phyloP scores from a whole-genome alignment of 2,329 filamentous ascomycete genomes.

The Fusarium protoensiforme region DNA sequence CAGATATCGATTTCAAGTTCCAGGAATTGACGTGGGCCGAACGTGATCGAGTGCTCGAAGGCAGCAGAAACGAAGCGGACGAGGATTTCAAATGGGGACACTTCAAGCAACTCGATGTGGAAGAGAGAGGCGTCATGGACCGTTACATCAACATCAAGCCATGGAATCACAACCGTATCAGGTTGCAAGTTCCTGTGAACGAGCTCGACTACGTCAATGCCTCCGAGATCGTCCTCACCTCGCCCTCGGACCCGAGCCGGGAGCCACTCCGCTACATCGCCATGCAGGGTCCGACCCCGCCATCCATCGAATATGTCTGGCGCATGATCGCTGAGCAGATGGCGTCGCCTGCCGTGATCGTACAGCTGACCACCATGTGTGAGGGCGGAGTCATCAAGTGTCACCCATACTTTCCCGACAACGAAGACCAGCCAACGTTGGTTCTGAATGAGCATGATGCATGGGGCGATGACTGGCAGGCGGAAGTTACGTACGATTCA shows the following conservation, averaged over 20 bases:
- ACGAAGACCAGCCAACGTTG: slow-evolving; percentile 62
- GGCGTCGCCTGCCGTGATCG: slow-evolving; percentile 79
- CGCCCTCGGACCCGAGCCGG: slow-evolving; percentile 51
- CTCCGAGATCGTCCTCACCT: slow-evolving; percentile 72
- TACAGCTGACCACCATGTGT: slow-evolving; percentile 93
- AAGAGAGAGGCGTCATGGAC: slow-evolving; percentile 65
- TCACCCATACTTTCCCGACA: slow-evolving; percentile 83
- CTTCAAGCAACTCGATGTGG: slow-evolving; percentile 48
- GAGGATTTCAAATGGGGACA: slow-evolving; percentile 49
- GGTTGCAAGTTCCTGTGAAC: slow-evolving; percentile 79
- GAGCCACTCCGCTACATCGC: slow-evolving; percentile 79
- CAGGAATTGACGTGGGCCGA: slow-evolving; percentile 66
- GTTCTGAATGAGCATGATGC: slow-evolving; percentile 72
- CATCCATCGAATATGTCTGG: slow-evolving; percentile 86
- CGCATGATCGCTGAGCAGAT: slow-evolving; percentile 92
- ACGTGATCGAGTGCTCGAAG: slow-evolving; percentile 57
- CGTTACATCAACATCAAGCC: slow-evolving; percentile 92
- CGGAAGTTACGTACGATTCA: slow-evolving; percentile 74
- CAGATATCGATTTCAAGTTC: slow-evolving; percentile 64
- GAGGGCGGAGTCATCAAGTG: slow-evolving; percentile 86
- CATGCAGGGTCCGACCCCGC: slow-evolving; percentile 88
- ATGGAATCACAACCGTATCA: slow-evolving; percentile 87
- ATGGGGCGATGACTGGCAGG: slow-evolving; percentile 75
- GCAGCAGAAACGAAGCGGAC: slow-evolving; percentile 49
- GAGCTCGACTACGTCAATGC: slow-evolving; percentile 86